Base-by-base conservation (phyloP, 257 asterid species). In the Plantago elongata region DNA sequence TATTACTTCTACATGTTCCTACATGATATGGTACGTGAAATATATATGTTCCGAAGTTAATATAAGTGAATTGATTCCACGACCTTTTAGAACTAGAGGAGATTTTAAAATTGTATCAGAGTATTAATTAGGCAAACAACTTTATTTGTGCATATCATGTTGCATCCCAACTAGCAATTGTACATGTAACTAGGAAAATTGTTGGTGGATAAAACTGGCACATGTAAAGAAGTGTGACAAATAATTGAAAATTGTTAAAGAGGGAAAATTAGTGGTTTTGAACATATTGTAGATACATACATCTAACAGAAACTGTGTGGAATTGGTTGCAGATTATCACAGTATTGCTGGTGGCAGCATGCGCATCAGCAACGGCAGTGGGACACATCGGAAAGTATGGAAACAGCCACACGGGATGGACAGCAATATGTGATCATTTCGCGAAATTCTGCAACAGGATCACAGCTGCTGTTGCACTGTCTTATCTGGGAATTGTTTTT, bases 351-450 rank as follows among this genome's bases (percentile, higher is more conserved):
- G 74, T 88, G 64, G 82, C 82, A 0, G 96, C 74, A 47, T 78
- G 82, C 5, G 78, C 84, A 9, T 81, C 91, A 13, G 77, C 84
- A 30, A 70, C 78, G 9, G 72, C 84, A 18, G 54, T 81, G 6
- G 89, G 79, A 7, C 68, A 70, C 59, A 55, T 85, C n/a, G 96
- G 84, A 2, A 82, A 81, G 69, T 75, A 83, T 9, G 96, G 94
- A 11, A 71, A 79, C 56, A 27, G 34, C 34, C 80, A 68, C 30
- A 46, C 79, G 0, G 89, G 91, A 7, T 88, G 96, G 96, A 55
- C 70, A 67, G 67, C 84, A 0, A 64, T 85, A 7, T 88, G 96
- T 51, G 91, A 79, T 55, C 71, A 77, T 29, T 84, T 88, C 22
- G 69, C 50, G 57, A 78, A 76, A 55, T 88, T 81, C 72, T 88